Evolutionary conservation across 2,329 filamentous ascomycete species (phyloP).

Genomic region (Pseudocercospora fuligena): DNA sequence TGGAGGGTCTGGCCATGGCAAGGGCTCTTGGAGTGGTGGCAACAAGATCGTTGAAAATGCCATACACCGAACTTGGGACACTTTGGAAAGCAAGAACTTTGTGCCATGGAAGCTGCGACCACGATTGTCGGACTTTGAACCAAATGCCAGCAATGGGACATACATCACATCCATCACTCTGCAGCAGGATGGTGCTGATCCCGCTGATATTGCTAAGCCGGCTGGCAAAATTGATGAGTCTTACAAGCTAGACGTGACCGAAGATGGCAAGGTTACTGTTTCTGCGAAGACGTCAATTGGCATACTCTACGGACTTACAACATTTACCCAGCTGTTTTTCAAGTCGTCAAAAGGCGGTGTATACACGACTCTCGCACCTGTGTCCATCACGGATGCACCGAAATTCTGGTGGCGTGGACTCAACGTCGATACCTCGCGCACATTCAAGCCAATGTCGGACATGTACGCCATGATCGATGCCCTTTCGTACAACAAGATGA

Average conservation of each 20-base stretch:
- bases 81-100: constrained; percentile 70
- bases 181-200: constrained; percentile 62
- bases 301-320: constrained; percentile 73
- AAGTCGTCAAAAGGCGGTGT: constrained; percentile 62
- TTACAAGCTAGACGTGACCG: constrained; percentile 68
- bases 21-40: not conserved
- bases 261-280: constrained; percentile 65
- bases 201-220: constrained; percentile 62
- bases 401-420: constrained; percentile 78
- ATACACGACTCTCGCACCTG: constrained; percentile 74
- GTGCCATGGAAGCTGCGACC: constrained; percentile 79
- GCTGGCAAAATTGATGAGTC: constrained; percentile 72
- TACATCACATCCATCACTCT: constrained; percentile 67
- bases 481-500: constrained; percentile 79
- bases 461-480: constrained; percentile 79
- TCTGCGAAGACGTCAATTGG: constrained; percentile 69
- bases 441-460: constrained; percentile 69
- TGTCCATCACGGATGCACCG: constrained; percentile 73
- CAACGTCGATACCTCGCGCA: constrained; percentile 77
- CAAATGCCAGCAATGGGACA: constrained; percentile 47
- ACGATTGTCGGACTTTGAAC: constrained; percentile 69
- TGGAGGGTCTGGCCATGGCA: not conserved
- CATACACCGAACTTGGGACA: constrained; percentile 61
- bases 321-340: constrained; percentile 81
- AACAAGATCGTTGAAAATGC: constrained; percentile 52